Percentiles rank a stretch among this genome's conserved stretches.
These are phyloP conservation scores for Aegilops umbellulata DNA, from an alignment of 176 grass and related monocot genomes.

Conservation along the genomic window DNA sequence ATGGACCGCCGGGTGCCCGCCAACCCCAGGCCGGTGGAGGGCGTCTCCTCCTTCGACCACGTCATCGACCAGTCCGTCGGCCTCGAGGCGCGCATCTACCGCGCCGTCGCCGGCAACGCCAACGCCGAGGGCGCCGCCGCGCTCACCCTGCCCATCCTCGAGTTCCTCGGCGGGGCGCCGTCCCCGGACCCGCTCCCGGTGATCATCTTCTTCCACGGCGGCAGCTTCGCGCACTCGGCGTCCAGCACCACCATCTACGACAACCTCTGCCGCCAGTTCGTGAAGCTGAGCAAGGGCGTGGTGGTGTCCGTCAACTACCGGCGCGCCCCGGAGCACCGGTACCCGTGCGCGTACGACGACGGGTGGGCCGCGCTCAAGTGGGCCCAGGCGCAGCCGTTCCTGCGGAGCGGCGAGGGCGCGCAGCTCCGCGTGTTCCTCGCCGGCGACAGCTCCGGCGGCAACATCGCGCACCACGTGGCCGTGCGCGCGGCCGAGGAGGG, in stretches of 20 bases:
- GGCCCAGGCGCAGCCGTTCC: slow-evolving; percentile 62
- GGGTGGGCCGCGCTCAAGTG: slow-evolving; percentile 88
- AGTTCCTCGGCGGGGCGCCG: slow-evolving; percentile 50
- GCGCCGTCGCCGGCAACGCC: slow-evolving; percentile 16
- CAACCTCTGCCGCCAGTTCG: slow-evolving; percentile 71
- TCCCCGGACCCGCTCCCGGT: slow-evolving; percentile 77
- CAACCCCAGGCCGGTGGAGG: slow-evolving; percentile 59
- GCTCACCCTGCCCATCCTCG: slow-evolving; percentile 43
- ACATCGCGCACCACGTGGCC: slow-evolving; percentile 97
- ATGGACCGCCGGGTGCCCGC: slow-evolving; percentile 64
- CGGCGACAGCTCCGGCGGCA: slow-evolving; percentile 92
- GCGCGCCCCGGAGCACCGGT: slow-evolving; percentile 76
- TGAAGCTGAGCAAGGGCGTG: slow-evolving; percentile 65
- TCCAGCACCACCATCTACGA: slow-evolving; percentile 86
- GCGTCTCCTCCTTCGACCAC: slow-evolving; percentile 80
- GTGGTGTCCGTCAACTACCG: slow-evolving; percentile 95
- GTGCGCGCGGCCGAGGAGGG: slow-evolving; percentile 69
- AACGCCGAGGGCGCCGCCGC: slow-evolving; percentile 2
- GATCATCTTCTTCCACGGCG: slow-evolving; percentile 98
- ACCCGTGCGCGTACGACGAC: slow-evolving; percentile 93
- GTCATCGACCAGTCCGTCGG: slow-evolving; percentile 59
- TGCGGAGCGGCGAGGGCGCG: slow-evolving; percentile 55
- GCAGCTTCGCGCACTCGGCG: slow-evolving; percentile 89
- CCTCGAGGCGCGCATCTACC: slow-evolving; percentile 86
- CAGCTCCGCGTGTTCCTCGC: slow-evolving; percentile 74